Evolutionary conservation across 2,329 filamentous ascomycete species (phyloP).

Genomic region (Sporothrix sp.): DNA sequence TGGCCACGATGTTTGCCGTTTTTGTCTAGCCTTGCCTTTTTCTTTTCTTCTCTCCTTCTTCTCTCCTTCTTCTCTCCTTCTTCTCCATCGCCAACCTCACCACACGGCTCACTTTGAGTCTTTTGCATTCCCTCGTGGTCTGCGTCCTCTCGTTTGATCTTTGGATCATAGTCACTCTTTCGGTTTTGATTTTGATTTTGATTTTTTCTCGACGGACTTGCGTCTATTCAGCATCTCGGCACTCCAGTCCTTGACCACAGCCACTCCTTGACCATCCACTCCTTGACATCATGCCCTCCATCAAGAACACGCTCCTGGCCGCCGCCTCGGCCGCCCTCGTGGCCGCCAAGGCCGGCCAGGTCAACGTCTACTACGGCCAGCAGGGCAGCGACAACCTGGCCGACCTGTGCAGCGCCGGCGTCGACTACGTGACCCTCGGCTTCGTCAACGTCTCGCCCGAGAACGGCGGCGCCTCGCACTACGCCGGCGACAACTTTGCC

Average conservation of each 20-base stretch:
- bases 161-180: constrained; percentile 11
- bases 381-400: constrained; percentile 19
- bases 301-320: constrained; percentile 22
- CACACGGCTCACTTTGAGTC: constrained; percentile 9
- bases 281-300: constrained; percentile 11
- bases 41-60: not conserved
- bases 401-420: constrained; percentile 25
- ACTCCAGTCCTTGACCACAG: not conserved
- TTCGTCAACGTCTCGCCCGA: constrained; percentile 33
- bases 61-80: not conserved
- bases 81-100: constrained; percentile 3
- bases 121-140: constrained; percentile 17
- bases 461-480: constrained; percentile 24
- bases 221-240: not conserved
- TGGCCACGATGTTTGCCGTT: not conserved
- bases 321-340: constrained; percentile 20
- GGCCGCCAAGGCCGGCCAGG: constrained; percentile 17
- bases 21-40: not conserved
- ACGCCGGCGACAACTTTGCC: constrained; percentile 31
- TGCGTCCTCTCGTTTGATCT: constrained; percentile 20
- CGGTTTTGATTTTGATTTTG: not conserved
- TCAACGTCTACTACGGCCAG: constrained; percentile 29
- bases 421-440: constrained; percentile 32
- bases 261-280: too few relatives aligned
- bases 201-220: too few relatives aligned